Conservation (phyloP, 2,329 filamentous ascomycete genomes). For the Botrytis aclada region DNA sequence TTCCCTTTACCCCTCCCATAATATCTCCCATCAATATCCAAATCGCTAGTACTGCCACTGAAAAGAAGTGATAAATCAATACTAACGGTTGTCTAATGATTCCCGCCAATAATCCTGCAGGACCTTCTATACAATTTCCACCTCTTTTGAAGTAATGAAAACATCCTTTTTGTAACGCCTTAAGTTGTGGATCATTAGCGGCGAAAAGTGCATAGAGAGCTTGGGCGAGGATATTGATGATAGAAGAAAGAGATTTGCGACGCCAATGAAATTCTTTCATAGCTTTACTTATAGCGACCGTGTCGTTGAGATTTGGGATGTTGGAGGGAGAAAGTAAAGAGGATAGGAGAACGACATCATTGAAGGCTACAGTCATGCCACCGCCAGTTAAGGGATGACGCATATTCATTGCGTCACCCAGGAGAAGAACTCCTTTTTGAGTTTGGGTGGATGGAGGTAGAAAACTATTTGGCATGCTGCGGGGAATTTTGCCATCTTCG, state of each 20-base stretch:
- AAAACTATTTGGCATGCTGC: constrained; percentile 93
- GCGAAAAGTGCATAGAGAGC: constrained; percentile 91
- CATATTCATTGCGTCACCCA: constrained; percentile 98
- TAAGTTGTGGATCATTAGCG: constrained; percentile 73
- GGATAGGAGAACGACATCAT: constrained; percentile 78
- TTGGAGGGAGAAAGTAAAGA: constrained; percentile 67
- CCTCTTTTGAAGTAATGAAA: constrained; percentile 85
- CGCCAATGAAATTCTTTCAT: constrained; percentile 81
- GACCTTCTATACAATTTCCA: constrained; percentile 70
- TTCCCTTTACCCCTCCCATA: constrained; percentile 47
- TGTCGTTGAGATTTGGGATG: constrained; percentile 68
- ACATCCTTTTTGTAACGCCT: constrained; percentile 81
- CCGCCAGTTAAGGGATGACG: constrained; percentile 96
- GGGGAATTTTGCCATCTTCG: constrained; percentile 70
- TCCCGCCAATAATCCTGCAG: constrained; percentile 77
- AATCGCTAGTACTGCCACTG: constrained; percentile 83
- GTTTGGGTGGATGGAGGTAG: constrained; percentile 73
- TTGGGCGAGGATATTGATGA: constrained; percentile 97
- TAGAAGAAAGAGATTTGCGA: constrained; percentile 75
- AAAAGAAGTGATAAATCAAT: constrained; percentile 91
- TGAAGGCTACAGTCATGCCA: constrained; percentile 97
- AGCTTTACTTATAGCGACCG: constrained; percentile 56
- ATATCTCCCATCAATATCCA: constrained; percentile 54
- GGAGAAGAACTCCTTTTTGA: constrained; percentile 69
- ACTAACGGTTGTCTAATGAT: constrained; percentile 73